phyloP scores from a whole-genome alignment of 352 stramenopile species.

The Pythium pyrilobum region DNA sequence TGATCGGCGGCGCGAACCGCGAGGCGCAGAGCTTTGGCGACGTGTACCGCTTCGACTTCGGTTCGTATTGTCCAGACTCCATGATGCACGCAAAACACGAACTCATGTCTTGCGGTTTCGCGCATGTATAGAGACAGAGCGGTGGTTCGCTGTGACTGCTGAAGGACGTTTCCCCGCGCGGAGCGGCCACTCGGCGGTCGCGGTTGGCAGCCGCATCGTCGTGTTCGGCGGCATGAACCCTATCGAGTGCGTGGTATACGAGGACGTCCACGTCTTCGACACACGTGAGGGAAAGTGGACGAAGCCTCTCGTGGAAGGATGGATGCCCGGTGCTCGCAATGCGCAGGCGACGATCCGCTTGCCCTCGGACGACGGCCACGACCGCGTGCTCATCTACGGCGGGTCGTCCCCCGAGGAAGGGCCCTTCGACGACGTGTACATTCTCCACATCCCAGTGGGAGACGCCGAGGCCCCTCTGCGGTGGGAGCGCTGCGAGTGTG shows the following conservation, averaged over 20 bases:
- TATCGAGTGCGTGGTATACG: conserved; percentile 36
- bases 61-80: too few relatives aligned
- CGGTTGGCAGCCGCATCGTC: conserved; percentile 32
- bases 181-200: conserved; percentile 59
- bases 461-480: conserved; percentile 7
- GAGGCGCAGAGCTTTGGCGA: conserved; percentile 49
- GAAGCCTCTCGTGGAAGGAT: conserved; percentile 24
- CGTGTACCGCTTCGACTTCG: conserved; percentile 46
- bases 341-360: conserved; percentile 47
- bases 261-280: conserved; percentile 50
- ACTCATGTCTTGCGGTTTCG: background rate
- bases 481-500: conserved; percentile 29
- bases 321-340: conserved; percentile 40
- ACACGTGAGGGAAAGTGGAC: conserved; percentile 35
- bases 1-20: conserved; percentile 58
- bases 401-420: conserved; percentile 55
- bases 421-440: conserved; percentile 43
- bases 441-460: conserved; percentile 33
- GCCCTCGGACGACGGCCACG: background rate
- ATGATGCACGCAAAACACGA: too few relatives aligned
- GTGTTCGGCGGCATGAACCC: conserved; percentile 66
- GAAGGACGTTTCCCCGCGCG: conserved; percentile 28
- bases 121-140: conserved; percentile 2
- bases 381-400: conserved; percentile 48
- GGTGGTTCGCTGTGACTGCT: conserved; percentile 22